A percentile compares a stretch with the other conserved stretches of the same genome.
phyloP scores from a whole-genome alignment of 2,329 filamentous ascomycete genomes.

The Ascochyta fabae region DNA sequence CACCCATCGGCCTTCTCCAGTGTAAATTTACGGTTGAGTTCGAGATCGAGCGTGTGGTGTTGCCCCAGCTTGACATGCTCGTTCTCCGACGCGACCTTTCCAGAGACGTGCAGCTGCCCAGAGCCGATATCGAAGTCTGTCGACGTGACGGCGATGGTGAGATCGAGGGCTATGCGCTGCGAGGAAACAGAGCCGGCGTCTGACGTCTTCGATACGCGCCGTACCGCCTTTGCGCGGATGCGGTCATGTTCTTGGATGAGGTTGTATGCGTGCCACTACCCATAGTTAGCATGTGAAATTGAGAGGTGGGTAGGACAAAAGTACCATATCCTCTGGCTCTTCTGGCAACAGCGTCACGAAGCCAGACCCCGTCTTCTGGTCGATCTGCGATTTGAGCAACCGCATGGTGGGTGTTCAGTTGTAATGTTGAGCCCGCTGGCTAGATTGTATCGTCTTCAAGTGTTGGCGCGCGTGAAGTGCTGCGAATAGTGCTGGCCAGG shows the following conservation, averaged over 20 bases:
- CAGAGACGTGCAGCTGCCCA: constrained; percentile 71
- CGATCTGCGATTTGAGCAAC: constrained; percentile 70
- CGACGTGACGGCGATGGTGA: constrained; percentile 69
- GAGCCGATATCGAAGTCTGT: constrained; percentile 74
- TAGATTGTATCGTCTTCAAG: background rate
- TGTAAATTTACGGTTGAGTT: constrained; percentile 85
- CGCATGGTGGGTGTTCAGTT: constrained; percentile 57
- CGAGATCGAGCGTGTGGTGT: constrained; percentile 79
- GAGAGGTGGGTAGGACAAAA: background rate
- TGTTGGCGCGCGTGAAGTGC: background rate
- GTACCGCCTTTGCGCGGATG: constrained; percentile 70
- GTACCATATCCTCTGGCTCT: constrained; percentile 77
- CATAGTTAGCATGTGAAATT: constrained; percentile 1
- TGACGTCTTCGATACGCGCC: constrained; percentile 67
- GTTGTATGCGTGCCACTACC: constrained; percentile 78
- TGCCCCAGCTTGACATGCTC: constrained; percentile 70
- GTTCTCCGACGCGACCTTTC: constrained; percentile 70
- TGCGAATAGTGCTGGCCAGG: background rate
- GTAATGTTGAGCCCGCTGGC: background rate
- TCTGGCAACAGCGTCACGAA: constrained; percentile 70
- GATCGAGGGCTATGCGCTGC: constrained; percentile 67
- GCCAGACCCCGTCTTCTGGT: constrained; percentile 68
- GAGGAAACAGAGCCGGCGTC: constrained; percentile 67
- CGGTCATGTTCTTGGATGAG: constrained; percentile 70
- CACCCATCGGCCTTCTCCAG: constrained; percentile 82